Evolutionary conservation across 805 yeast species (phyloP), one percentile per base, ranked within the genome.

Genomic region (Pichia eremophila): DNA sequence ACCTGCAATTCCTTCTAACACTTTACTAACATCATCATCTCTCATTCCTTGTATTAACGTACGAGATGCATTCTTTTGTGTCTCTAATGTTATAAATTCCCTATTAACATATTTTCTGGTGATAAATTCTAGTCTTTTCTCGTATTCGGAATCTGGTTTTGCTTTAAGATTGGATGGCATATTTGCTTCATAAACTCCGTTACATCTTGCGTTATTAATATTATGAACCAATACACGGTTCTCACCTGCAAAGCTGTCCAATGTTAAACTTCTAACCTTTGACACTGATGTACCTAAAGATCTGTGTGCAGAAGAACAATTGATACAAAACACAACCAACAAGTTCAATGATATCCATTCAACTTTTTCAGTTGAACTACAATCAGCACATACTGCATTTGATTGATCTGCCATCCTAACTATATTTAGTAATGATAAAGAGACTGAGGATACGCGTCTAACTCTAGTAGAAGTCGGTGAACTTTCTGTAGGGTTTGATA

Each of bases 331-430:
- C 4, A 83, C 77, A 29, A 80, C 79, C 46, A 88, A 64, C 39
- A 83, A 64, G 57, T 85, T 89, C 49, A 87, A 70, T 0, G 96
- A 85, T 4, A 91, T 75, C 96, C 96, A 90, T 54, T 89, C 96
- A 15, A 85, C 95, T 14, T 75, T 66, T 15, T 73, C 77, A 0
- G 64, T 57, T 2, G 79, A 59, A 0, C 83, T 82, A 68, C 98
- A 90, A 58, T 90, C 98, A 14, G 86, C 85, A 65, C 98, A 90
- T 2, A 54, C 51, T 5, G 63, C 56, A 57, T 90, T 90, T 32
- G 80, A 74, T n/a, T 73, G 63, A 38, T 78, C 74, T 4, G 64
- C 64, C 1, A 54, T 42, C 45, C 72, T 68, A 6, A 76, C 79
- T 29, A 67, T 44, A n/a, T 60, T 58, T 34, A 73, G 57, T 40